Base-by-base conservation (phyloP, 139 green algal genomes). In the Tetradesmus lagerheimii region DNA sequence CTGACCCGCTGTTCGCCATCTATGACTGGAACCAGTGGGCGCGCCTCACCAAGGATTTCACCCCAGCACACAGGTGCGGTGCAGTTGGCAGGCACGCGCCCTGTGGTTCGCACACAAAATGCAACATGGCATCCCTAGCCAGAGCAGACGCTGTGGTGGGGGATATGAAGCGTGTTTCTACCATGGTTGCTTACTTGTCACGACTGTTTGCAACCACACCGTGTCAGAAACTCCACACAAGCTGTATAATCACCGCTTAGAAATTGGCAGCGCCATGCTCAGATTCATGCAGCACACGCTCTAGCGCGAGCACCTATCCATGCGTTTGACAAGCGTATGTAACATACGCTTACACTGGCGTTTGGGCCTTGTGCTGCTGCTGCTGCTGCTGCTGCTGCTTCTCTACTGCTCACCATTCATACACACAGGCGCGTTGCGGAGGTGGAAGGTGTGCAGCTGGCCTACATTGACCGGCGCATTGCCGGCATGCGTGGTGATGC, bases 11-110 rank as follows among this genome's bases (percentile, higher is more conserved):
- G 6, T 81, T 91, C 53, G 71, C 29, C 50, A 81, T 91, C 38
- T 80, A 78, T 82, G 87, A 91, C 50, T 91, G 87, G 87, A 80
- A 39, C 37, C 9, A 12, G 11, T 91, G 79, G 76, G 39, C n/a
- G 5, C 39, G 39, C 6, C 57, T 91, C 34, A 38, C 45, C 20
- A 43, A 62, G 23, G 9, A 50, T 38, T 45, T 88, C 35, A 64
- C 23, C 20, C 9, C 83, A 62, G 62, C 23, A 20, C 83, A 88
- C 35, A 88, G 62, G 83, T 88, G 57, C 23, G 18, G 6, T 35
- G 66, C 25, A 23, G 66, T 4, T 50, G 43, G 62, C 5, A 11
- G 9, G 62, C 62, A 11, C 62, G 4, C 29, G n/a, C n/a, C n/a
- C n/a, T n/a, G n/a, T n/a, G n/a, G n/a, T n/a, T n/a, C n/a, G n/a